Percentiles rank a stretch among this genome's conserved stretches.
phyloP scores from a whole-genome alignment of 2,329 filamentous ascomycete species.

The Trichophyton schoenleinii region DNA sequence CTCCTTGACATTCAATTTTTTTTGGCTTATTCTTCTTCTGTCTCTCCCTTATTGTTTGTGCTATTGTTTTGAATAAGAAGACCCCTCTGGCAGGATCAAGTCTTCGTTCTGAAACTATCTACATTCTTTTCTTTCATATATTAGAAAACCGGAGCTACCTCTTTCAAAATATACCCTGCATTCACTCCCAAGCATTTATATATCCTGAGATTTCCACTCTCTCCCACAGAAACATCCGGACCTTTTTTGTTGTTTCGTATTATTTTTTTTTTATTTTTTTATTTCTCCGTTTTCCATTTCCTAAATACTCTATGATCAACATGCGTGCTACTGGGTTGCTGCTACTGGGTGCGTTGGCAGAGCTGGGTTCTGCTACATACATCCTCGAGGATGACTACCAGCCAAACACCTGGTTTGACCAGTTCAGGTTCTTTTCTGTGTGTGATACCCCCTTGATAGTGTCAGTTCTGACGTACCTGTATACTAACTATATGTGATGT shows the following conservation, averaged over 20 bases:
- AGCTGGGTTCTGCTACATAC: slow-evolving; percentile 16
- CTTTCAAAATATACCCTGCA: not conserved
- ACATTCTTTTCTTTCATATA: not conserved
- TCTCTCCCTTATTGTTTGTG: not conserved
- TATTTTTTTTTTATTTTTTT: not conserved
- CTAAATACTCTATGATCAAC: not conserved
- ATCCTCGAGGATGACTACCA: slow-evolving; percentile 13
- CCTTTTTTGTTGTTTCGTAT: not conserved
- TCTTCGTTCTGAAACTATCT: not conserved
- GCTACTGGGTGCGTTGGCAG: slow-evolving; percentile 38
- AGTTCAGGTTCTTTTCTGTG: slow-evolving; percentile 42
- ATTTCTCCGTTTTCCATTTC: not conserved
- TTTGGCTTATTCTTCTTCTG: not conserved
- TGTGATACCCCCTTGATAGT: slow-evolving; percentile 10
- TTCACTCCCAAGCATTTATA: not conserved
- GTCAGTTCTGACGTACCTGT: not conserved
- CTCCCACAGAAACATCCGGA: not conserved
- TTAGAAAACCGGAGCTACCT: not conserved
- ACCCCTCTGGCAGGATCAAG: not conserved
- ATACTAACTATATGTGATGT: not conserved
- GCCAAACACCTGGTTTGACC: slow-evolving; percentile 35
- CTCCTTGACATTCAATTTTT: not conserved
- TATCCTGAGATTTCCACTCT: not conserved
- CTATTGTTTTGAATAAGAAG: not conserved
- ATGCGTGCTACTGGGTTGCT: slow-evolving; percentile 25